Percentiles rank a stretch among this genome's conserved stretches.
phyloP scores from a whole-genome alignment of 23 red algal species.

The Agarophyton chilense region DNA sequence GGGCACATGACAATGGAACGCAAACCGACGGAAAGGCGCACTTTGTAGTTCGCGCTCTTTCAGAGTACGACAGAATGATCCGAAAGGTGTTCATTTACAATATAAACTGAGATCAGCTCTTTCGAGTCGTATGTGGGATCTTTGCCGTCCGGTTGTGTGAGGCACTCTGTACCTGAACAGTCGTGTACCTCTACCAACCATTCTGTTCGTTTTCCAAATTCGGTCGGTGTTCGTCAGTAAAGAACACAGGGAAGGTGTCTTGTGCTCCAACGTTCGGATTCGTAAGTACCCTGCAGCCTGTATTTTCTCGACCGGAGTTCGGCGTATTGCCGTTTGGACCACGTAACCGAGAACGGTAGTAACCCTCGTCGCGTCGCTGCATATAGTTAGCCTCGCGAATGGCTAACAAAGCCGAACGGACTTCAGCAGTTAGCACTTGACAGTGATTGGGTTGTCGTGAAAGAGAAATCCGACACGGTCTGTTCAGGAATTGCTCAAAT shows the following conservation, averaged over 20 bases:
- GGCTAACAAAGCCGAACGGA: background rate
- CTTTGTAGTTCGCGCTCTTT: background rate
- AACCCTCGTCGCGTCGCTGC: background rate
- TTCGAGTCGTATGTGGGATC: too few relatives aligned
- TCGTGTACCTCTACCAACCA: background rate
- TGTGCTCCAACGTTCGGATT: too few relatives aligned
- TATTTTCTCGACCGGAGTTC: background rate
- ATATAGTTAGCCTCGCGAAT: background rate
- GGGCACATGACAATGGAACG: background rate
- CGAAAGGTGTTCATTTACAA: too few relatives aligned
- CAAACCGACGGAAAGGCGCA: background rate
- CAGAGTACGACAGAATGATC: background rate
- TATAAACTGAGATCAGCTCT: background rate
- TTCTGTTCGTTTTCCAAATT: background rate
- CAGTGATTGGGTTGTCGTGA: background rate
- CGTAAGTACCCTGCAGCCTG: background rate
- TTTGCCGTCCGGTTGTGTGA: too few relatives aligned
- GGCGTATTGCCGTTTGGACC: background rate
- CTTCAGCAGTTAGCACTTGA: background rate
- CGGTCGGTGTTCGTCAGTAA: background rate
- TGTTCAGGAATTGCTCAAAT: background rate
- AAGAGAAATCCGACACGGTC: background rate
- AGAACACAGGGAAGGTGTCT: too few relatives aligned
- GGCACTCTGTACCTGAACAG: background rate
- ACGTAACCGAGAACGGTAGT: background rate